Conservation (phyloP, 768 basidiomycete genomes). For the Russula vinacea region DNA sequence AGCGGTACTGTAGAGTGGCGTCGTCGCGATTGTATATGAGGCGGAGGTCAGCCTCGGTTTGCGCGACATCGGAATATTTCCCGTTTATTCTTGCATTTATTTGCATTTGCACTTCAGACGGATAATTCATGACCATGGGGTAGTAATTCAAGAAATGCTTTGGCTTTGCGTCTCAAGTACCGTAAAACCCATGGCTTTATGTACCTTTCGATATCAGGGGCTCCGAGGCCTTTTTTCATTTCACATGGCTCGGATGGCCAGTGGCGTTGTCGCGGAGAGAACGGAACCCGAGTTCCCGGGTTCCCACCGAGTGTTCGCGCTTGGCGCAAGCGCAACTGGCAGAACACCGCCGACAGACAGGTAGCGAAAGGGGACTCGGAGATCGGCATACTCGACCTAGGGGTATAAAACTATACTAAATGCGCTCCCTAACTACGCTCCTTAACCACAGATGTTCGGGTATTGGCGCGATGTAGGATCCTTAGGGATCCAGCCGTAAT, state of each 20-base stretch:
- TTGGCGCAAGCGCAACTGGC: not conserved
- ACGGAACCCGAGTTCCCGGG: not conserved
- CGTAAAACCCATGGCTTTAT: conserved; percentile 15
- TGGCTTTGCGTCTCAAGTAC: too few relatives aligned
- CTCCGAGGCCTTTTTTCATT: not conserved
- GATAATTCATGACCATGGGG: not conserved
- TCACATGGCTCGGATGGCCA: not conserved
- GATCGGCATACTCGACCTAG: not conserved
- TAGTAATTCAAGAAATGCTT: not conserved
- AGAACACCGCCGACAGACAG: not conserved
- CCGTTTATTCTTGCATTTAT: not conserved
- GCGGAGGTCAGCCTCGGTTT: not conserved
- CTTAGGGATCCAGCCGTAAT: conserved; percentile 80
- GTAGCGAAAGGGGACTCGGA: not conserved
- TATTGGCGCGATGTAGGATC: conserved; percentile 50
- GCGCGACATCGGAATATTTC: not conserved
- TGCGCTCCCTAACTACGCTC: not conserved
- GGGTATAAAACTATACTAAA: not conserved
- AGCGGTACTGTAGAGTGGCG: not conserved
- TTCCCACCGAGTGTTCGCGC: not conserved
- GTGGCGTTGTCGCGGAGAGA: not conserved
- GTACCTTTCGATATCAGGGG: conserved; percentile 21
- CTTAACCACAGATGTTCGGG: conserved; percentile 35
- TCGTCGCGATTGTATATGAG: not conserved
- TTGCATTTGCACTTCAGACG: not conserved